These are phyloP conservation scores for Atalantia buxifolia DNA, from an alignment of 345 rosid genomes.

Conservation along the genomic window DNA sequence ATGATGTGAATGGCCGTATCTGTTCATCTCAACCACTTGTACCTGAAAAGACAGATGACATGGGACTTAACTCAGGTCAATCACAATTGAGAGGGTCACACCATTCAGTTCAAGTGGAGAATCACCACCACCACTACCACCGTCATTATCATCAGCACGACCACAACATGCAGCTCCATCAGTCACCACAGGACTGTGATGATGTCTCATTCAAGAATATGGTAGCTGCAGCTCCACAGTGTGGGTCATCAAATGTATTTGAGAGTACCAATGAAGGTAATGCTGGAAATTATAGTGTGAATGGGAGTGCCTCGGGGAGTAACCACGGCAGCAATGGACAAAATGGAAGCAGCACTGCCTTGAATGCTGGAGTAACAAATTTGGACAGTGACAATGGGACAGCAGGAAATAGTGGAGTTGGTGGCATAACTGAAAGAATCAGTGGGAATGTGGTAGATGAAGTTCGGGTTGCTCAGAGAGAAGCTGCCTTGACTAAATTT, in stretches of 20 bases:
- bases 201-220: slow-evolving; percentile 32
- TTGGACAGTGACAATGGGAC: slow-evolving; percentile 49
- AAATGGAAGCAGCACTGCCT: slow-evolving; percentile 48
- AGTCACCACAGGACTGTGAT: slow-evolving; percentile 23
- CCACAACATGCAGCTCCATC: slow-evolving; percentile 24
- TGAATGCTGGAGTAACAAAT: slow-evolving; percentile 46
- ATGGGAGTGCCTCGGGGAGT: slow-evolving; percentile 70
- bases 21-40: slow-evolving; percentile 23
- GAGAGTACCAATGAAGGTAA: slow-evolving; percentile 29
- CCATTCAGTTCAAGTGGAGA: slow-evolving; percentile 32
- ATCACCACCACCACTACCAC: slow-evolving; percentile 39
- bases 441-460: slow-evolving; percentile 31
- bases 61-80: slow-evolving; percentile 12
- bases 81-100: slow-evolving; percentile 22
- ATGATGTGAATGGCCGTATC: slow-evolving; percentile 61
- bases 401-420: slow-evolving; percentile 42
- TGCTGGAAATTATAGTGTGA: slow-evolving; percentile 54
- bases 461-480: slow-evolving; percentile 44
- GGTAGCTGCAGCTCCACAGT: slow-evolving; percentile 36
- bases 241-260: slow-evolving; percentile 49
- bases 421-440: slow-evolving; percentile 20
- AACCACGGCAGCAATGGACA: slow-evolving; percentile 62
- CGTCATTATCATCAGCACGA: slow-evolving; percentile 32
- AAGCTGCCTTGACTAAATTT: slow-evolving; percentile 66
- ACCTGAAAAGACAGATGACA: slow-evolving; percentile 26